Evolutionary conservation across 202 grass and related monocot genomes (phyloP), one percentile per base, ranked within the genome.

Genomic region (Bolboschoenoplectus hybrid): DNA sequence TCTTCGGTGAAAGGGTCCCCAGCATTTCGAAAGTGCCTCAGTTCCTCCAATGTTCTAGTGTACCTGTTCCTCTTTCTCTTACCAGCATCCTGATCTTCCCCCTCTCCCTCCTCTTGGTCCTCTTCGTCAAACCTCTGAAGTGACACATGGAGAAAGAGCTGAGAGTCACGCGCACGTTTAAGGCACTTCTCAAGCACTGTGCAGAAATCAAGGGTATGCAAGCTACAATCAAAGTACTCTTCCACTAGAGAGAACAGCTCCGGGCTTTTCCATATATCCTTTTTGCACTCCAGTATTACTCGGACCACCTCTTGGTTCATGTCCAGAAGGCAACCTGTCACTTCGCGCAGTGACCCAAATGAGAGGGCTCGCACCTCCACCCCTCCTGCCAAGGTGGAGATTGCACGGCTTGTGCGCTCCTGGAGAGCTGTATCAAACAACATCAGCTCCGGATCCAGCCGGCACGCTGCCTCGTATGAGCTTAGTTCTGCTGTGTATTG

Each of bases 221-320:
- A 94, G 89, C 93, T 96, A 88, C 87, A 89, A 85, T 95, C 96
- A 89, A 98, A 95, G 88, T 95, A 95, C 68, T 94, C 96, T 83
- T 98, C 91, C 52, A 98, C 96, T 66, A 98, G 91, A 88, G 89
- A 87, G 84, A 95, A 94, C 50, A 98, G 89, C 63, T 95, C 91
- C 35, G 91, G 80, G 90, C 83, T 94, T 63, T 92, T 95, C 96
- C 96, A 95, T 80, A 98, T 95, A 92, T 98, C 96, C 90, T 95
- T 91, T 90, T 95, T 98, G 85, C 91, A 94, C 60, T 98, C 91
- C 13, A 98, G 90, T 90, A 98, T 95, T 81, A 98, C 93, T 38
- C 87, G 85, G 62, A 98, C 96, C 86, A 98, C 96, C 90, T 96
- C 96, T 85, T 98, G 93, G 91, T 98, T 98, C 96, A 98, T 98